Conservation (phyloP, 768 basidiomycete species). For the Rhizopogon roseolus region DNA sequence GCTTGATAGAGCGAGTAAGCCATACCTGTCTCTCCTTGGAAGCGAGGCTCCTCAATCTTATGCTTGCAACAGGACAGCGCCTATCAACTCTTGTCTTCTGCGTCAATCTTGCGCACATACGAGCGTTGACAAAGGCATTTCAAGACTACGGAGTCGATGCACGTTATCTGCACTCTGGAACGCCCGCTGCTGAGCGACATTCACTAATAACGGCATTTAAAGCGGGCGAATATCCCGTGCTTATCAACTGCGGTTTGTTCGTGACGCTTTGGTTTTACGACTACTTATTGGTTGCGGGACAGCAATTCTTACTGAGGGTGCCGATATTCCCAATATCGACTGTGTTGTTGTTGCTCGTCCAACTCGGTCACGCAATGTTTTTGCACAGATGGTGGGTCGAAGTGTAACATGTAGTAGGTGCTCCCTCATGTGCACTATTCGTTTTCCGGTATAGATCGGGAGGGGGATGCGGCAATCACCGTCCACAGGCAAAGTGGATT, state of each 20-base stretch:
- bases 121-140: slow-evolving; percentile 68
- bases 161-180: slow-evolving; percentile 69
- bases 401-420: not conserved
- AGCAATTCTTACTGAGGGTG: slow-evolving; percentile 89
- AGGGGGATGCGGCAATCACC: slow-evolving; percentile 88
- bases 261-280: not conserved
- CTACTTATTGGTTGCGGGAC: not conserved
- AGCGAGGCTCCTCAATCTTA: not conserved
- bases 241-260: slow-evolving; percentile 77
- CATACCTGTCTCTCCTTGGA: slow-evolving; percentile 4
- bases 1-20: slow-evolving; percentile 78
- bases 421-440: not conserved
- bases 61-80: slow-evolving; percentile 40
- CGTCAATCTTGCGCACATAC: slow-evolving; percentile 78
- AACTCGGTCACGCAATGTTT: slow-evolving; percentile 83
- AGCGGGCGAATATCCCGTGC: slow-evolving; percentile 71
- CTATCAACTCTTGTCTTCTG: slow-evolving; percentile 93
- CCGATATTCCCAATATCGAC: slow-evolving; percentile 93
- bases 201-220: slow-evolving; percentile 64
- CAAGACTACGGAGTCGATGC: slow-evolving; percentile 78
- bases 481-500: slow-evolving; percentile 73
- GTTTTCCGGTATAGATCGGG: slow-evolving; percentile 59
- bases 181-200: slow-evolving; percentile 58
- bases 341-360: slow-evolving; percentile 86
- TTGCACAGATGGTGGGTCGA: slow-evolving; percentile 80